Evolutionary conservation across 148 eudicot genomes (phyloP).

Genomic region (Drosera capensis): DNA sequence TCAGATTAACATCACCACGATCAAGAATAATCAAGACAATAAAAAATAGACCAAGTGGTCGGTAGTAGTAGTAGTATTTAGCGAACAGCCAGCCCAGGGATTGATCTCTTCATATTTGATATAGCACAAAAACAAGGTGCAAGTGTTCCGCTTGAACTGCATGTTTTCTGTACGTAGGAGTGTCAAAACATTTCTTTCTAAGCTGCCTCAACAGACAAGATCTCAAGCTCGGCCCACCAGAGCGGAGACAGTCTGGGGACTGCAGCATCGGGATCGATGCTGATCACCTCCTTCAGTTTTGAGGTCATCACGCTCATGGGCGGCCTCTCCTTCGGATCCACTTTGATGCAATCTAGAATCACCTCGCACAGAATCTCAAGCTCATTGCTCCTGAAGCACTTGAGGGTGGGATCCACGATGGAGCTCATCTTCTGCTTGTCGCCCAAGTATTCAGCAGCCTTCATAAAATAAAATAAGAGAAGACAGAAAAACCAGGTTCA

Average conservation of each 20-base stretch:
- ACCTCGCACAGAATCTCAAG: slow-evolving; percentile 53
- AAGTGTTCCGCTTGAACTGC: too few species aligned
- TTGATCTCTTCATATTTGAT: too few species aligned
- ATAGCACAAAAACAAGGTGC: too few species aligned
- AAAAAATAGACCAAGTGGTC: too few species aligned
- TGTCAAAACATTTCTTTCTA: slow-evolving; percentile 6
- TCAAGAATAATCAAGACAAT: too few species aligned
- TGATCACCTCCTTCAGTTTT: slow-evolving; percentile 32
- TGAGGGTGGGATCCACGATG: slow-evolving; percentile 48
- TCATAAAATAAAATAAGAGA: slow-evolving; percentile 2
- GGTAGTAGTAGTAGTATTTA: too few species aligned
- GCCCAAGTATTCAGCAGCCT: slow-evolving; percentile 43
- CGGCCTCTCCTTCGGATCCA: slow-evolving; percentile 39
- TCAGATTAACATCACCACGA: too few species aligned
- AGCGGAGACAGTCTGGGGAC: slow-evolving; percentile 80
- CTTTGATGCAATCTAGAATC: slow-evolving; percentile 40
- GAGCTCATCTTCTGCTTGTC: slow-evolving; percentile 21
- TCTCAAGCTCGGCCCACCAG: slow-evolving; percentile 98
- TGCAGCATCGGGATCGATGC: slow-evolving; percentile 55
- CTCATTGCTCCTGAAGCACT: slow-evolving; percentile 46
- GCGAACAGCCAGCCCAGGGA: too few species aligned
- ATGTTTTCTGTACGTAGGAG: too few species aligned
- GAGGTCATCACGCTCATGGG: slow-evolving; percentile 32
- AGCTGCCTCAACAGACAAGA: slow-evolving; percentile 62
- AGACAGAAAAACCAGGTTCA: not conserved